These are phyloP conservation scores for Tetrahymena borealis DNA, from an alignment of 73 alveolate genomes.

Conservation along the genomic window DNA sequence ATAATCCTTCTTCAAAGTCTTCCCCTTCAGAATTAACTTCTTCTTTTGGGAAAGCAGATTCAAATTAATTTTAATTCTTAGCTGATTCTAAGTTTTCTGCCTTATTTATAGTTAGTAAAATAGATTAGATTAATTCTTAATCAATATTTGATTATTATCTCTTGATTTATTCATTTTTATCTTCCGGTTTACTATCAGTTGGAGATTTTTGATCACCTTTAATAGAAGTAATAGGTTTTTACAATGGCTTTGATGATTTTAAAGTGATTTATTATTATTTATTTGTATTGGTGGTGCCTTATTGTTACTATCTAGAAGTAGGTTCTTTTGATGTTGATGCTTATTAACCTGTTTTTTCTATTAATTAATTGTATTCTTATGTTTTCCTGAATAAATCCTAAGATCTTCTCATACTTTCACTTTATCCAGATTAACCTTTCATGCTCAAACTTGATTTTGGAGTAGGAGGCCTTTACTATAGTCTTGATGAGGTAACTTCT, in stretches of 20 bases:
- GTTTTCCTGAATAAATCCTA: not conserved
- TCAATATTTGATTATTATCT: not conserved
- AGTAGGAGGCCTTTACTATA: not conserved
- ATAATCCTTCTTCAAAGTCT: not conserved
- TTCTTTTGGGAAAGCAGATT: not conserved
- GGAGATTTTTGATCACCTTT: not conserved
- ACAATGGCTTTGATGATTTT: not conserved
- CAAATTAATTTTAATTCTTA: not conserved
- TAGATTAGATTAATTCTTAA: not conserved
- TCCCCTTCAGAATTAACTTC: not conserved
- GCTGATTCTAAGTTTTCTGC: not conserved
- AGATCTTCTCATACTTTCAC: not conserved
- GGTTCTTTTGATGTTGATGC: not conserved
- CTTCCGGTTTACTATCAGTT: not conserved
- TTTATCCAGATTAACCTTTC: not conserved
- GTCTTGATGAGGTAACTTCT: not conserved
- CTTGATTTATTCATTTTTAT: not conserved
- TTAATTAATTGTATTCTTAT: not conserved
- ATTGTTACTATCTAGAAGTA: not conserved
- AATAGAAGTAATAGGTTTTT: not conserved
- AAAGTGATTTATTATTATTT: not conserved
- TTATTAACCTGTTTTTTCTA: not conserved
- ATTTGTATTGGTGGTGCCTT: no score
- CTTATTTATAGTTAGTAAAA: not conserved
- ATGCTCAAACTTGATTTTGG: not conserved